phyloP scores from a whole-genome alignment of 257 asterid species.

The Solanum rostratum region DNA sequence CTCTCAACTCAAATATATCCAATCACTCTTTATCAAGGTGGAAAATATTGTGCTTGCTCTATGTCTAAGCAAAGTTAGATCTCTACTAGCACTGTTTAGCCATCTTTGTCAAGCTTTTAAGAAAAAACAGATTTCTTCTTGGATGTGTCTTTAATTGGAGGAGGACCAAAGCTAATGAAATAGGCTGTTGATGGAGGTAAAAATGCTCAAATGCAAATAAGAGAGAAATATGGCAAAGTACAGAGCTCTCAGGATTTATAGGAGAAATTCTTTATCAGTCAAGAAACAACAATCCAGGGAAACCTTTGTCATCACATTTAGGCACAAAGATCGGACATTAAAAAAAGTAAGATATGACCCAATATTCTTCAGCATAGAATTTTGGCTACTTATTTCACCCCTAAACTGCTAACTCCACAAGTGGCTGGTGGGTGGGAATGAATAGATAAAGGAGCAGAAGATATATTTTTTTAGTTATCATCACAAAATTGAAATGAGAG shows the following conservation, averaged over 20 bases:
- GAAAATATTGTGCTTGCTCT: not conserved
- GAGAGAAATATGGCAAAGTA: not conserved
- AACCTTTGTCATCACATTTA: not conserved
- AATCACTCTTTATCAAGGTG: not conserved
- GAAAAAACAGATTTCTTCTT: not conserved
- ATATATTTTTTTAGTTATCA: not conserved
- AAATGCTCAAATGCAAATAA: not conserved
- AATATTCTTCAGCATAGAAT: not conserved
- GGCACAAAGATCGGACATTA: not conserved
- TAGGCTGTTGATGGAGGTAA: not conserved
- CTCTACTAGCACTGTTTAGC: not conserved
- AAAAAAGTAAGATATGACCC: not conserved
- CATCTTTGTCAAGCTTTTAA: not conserved
- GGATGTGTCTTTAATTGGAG: not conserved
- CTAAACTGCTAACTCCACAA: not conserved
- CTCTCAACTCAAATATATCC: too few species aligned
- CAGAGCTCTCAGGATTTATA: not conserved
- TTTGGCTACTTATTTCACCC: not conserved
- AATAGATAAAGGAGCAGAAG: not conserved
- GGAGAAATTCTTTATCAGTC: not conserved
- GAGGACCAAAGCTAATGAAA: not conserved
- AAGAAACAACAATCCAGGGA: not conserved
- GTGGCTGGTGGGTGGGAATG: not conserved
- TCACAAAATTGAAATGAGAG: not conserved
- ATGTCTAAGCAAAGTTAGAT: not conserved